These are phyloP conservation scores for Fragilariopsis cylindrus DNA, from an alignment of 108 stramenopile genomes.

Conservation along the genomic window DNA sequence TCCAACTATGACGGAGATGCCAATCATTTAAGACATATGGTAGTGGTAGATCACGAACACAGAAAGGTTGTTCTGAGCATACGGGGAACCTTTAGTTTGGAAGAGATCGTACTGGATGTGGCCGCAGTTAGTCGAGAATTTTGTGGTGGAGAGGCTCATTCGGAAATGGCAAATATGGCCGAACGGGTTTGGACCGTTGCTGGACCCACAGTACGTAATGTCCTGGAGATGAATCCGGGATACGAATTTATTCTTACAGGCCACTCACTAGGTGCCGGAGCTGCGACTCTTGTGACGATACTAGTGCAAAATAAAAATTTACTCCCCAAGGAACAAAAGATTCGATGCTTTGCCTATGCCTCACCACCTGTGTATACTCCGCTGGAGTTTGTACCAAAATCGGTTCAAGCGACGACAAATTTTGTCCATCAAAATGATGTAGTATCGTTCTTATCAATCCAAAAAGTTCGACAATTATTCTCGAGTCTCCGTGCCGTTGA, in stretches of 20 bases:
- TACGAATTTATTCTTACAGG: constrained; percentile 53
- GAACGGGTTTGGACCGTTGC: constrained; percentile 35
- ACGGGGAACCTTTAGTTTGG: constrained; percentile 50
- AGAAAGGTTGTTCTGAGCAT: constrained; percentile 43
- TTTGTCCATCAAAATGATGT: constrained; percentile 43
- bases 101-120: constrained; percentile 45
- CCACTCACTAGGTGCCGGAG: constrained; percentile 53
- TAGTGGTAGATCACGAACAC: constrained; percentile 42
- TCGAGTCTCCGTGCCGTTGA: constrained; percentile 18
- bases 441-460: constrained; percentile 38
- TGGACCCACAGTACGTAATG: constrained; percentile 9
- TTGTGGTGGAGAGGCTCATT: constrained; percentile 50
- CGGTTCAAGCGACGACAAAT: constrained; percentile 22
- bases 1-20: constrained; percentile 21
- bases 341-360: constrained; percentile 45
- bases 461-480: constrained; percentile 35
- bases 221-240: constrained; percentile 22
- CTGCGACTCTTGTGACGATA: constrained; percentile 36
- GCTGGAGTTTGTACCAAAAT: constrained; percentile 25
- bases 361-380: constrained; percentile 41
- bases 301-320: constrained; percentile 5
- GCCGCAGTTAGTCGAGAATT: constrained; percentile 20
- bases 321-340: constrained; percentile 13
- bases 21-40: constrained; percentile 39
- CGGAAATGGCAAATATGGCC: constrained; percentile 50